Conservation (phyloP, 257 asterid species). For the Marsdenia floribunda region DNA sequence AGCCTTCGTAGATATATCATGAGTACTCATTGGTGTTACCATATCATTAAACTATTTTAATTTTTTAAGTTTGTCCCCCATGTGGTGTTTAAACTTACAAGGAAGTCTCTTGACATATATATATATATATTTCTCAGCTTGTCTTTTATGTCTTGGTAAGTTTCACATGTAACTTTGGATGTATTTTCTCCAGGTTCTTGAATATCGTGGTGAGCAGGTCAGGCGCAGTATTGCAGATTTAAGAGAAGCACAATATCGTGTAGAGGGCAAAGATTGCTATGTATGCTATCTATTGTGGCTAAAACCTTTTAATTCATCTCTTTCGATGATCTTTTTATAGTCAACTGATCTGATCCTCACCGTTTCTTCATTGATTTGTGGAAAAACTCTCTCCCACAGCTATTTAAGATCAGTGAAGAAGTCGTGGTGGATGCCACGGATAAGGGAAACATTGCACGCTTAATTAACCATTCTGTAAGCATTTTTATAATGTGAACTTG, state of each 20-base stretch:
- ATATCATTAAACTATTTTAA: not conserved
- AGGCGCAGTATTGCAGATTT: constrained; percentile 93
- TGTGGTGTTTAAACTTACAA: not conserved
- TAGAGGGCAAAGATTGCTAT: constrained; percentile 91
- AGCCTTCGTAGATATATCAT: not conserved
- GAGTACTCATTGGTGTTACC: too few relatives aligned
- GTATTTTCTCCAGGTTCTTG: constrained; percentile 66
- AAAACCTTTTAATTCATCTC: not conserved
- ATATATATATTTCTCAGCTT: not conserved
- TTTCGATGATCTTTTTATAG: not conserved
- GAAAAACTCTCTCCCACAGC: constrained; percentile 36
- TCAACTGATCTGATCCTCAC: not conserved
- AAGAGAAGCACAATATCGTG: constrained; percentile 81
- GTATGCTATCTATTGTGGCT: constrained; percentile 36
- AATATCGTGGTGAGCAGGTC: constrained; percentile 98
- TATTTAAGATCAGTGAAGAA: constrained; percentile 96
- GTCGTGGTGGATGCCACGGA: constrained; percentile 98
- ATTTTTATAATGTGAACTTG: not conserved
- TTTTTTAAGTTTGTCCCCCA: not conserved
- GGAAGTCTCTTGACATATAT: not conserved
- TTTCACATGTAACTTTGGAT: not conserved
- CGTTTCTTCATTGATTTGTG: not conserved
- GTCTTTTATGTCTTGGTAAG: not conserved
- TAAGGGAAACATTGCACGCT: constrained; percentile 92
- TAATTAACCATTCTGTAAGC: constrained; percentile 94